These are phyloP conservation scores for Aspergillus sp. DNA, from an alignment of 2,329 filamentous ascomycete genomes.

Conservation along the genomic window DNA sequence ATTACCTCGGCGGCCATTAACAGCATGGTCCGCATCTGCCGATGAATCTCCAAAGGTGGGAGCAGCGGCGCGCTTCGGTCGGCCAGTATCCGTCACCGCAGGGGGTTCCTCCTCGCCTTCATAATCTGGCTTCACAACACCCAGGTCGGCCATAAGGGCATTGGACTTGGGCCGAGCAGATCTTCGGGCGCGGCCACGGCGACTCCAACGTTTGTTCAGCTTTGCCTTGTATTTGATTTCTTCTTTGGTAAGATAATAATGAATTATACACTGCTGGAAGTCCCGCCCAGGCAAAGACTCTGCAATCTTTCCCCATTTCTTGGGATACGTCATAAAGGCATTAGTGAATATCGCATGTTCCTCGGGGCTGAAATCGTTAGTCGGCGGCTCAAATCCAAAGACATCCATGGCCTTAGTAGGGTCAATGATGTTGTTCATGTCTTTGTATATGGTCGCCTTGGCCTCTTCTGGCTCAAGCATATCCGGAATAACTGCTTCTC, in stretches of 20 bases:
- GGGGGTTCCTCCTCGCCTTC: constrained; percentile 41
- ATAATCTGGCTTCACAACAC: constrained; percentile 37
- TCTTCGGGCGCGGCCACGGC: constrained; percentile 34
- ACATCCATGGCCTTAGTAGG: constrained; percentile 35
- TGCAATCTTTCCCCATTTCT: constrained; percentile 50
- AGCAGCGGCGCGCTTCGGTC: constrained; percentile 45
- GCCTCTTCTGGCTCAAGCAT: constrained; percentile 41
- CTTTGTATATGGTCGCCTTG: constrained; percentile 38
- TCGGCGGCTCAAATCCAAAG: constrained; percentile 41
- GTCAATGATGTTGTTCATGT: constrained; percentile 42
- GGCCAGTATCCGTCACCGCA: constrained; percentile 46
- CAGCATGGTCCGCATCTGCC: constrained; percentile 24
- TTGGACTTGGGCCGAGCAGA: constrained; percentile 42
- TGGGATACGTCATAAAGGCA: constrained; percentile 45
- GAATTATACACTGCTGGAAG: constrained; percentile 46
- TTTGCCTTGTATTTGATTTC: constrained; percentile 48
- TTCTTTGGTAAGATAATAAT: constrained; percentile 49
- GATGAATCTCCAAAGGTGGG: constrained; percentile 43
- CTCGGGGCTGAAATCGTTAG: constrained; percentile 44
- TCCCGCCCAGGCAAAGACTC: constrained; percentile 41
- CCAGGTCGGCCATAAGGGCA: constrained; percentile 44
- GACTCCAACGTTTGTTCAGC: constrained; percentile 42
- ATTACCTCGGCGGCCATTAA: constrained; percentile 29
- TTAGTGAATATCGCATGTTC: constrained; percentile 44
- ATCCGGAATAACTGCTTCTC: constrained; percentile 44